phyloP scores from a whole-genome alignment of 139 green algal genomes.

The Dunaliella primolecta region DNA sequence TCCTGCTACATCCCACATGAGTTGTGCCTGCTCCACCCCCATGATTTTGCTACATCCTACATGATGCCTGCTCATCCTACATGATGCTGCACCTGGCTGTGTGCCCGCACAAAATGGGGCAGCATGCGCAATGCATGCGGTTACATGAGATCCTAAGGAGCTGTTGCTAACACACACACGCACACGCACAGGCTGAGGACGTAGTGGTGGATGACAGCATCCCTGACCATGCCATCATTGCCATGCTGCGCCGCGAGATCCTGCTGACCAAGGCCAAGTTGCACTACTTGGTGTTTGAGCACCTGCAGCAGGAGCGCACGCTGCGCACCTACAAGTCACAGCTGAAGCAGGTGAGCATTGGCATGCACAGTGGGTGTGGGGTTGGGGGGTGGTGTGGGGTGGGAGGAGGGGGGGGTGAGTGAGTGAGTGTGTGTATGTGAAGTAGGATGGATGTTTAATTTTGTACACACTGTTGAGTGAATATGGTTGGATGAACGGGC shows the following conservation, averaged over 20 bases:
- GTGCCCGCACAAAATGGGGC: too few species aligned
- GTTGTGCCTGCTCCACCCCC: too few species aligned
- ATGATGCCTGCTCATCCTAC: too few species aligned
- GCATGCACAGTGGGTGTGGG: not conserved
- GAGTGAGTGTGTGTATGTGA: not conserved
- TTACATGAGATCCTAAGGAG: too few species aligned
- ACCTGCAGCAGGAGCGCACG: constrained; percentile 46
- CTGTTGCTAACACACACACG: too few species aligned
- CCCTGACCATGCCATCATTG: constrained; percentile 3
- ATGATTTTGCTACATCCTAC: too few species aligned
- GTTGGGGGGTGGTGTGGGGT: not conserved
- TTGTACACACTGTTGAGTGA: not conserved
- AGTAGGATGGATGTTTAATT: not conserved
- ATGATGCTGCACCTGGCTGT: too few species aligned
- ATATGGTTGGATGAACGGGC: too few species aligned
- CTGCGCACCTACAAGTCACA: constrained; percentile 52
- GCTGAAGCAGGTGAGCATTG: constrained; percentile 59
- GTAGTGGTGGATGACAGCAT: constrained; percentile 14
- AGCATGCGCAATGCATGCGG: too few species aligned
- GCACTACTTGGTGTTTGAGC: constrained; percentile 65
- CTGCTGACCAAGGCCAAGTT: constrained; percentile 82
- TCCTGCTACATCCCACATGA: too few species aligned
- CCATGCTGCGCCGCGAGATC: constrained; percentile 68
- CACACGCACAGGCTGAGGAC: constrained; percentile 4
- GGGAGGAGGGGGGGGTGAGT: not conserved